Evolutionary conservation across 768 basidiomycete genomes (phyloP).

Genomic region (Leccinum aurantiacum): DNA sequence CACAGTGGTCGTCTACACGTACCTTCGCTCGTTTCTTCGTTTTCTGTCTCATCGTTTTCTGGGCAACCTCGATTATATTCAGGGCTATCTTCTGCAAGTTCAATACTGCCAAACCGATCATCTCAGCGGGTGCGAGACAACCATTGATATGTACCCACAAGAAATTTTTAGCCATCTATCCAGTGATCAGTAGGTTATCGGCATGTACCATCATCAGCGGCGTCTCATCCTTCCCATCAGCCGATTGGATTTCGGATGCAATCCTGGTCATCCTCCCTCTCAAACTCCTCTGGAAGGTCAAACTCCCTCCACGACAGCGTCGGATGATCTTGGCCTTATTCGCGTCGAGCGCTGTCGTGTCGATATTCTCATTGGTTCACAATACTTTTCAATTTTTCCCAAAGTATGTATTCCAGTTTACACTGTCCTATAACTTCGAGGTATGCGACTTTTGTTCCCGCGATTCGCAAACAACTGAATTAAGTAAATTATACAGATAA

Average conservation of each 20-base stretch:
- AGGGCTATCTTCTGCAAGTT: not conserved
- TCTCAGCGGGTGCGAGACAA: not conserved
- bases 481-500: not conserved
- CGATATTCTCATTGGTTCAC: not conserved
- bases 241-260: not conserved
- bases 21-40: not conserved
- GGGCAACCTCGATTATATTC: not conserved
- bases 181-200: not conserved
- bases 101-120: not conserved
- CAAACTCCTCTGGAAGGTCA: no score
- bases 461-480: not conserved
- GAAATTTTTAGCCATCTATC: not conserved
- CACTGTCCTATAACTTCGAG: not conserved
- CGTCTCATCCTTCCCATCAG: not conserved
- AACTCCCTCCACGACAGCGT: conserved; percentile 4
- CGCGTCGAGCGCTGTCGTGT: conserved; percentile 11
- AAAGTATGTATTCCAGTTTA: not conserved
- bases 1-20: not conserved
- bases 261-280: no score
- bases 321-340: conserved; percentile 20
- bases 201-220: not conserved
- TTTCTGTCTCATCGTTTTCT: not conserved
- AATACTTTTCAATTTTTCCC: not conserved
- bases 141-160: not conserved
- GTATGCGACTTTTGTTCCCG: not conserved